Conservation (phyloP, 2,329 filamentous ascomycete genomes). For the Botryotinia convoluta region DNA sequence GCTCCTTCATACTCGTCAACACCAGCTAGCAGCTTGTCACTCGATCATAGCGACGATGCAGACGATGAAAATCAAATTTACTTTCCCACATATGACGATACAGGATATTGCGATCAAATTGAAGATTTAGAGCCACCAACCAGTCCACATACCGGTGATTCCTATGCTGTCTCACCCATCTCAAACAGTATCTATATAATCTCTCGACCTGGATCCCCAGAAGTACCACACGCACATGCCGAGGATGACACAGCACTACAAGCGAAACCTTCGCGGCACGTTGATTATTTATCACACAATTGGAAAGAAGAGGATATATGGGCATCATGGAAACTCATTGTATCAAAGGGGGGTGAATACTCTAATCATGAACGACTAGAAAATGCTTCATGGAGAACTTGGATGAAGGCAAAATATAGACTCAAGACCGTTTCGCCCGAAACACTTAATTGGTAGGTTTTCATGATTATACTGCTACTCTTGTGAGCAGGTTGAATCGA, state of each 20-base stretch:
- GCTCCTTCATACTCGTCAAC: constrained; percentile 61
- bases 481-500: neutral
- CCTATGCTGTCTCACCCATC: constrained; percentile 56
- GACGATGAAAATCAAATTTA: constrained; percentile 39
- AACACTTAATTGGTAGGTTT: constrained; percentile 69
- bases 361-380: constrained; percentile 66
- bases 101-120: constrained; percentile 28
- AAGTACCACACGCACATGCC: constrained; percentile 33
- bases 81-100: constrained; percentile 42
- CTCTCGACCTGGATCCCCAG: constrained; percentile 41
- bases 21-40: constrained; percentile 61
- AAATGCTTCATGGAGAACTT: constrained; percentile 95
- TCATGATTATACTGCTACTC: neutral
- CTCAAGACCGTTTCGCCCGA: constrained; percentile 86
- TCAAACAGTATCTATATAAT: constrained; percentile 59
- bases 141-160: constrained; percentile 50
- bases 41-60: constrained; percentile 62
- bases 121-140: constrained; percentile 49
- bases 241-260: constrained; percentile 54
- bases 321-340: constrained; percentile 94
- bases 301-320: constrained; percentile 97
- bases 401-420: constrained; percentile 87
- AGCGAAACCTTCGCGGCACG: constrained; percentile 57
- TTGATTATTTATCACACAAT: constrained; percentile 93
- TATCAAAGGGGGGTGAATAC: constrained; percentile 69